phyloP scores from a whole-genome alignment of 768 basidiomycete species.

The Serpula lacrymans region DNA sequence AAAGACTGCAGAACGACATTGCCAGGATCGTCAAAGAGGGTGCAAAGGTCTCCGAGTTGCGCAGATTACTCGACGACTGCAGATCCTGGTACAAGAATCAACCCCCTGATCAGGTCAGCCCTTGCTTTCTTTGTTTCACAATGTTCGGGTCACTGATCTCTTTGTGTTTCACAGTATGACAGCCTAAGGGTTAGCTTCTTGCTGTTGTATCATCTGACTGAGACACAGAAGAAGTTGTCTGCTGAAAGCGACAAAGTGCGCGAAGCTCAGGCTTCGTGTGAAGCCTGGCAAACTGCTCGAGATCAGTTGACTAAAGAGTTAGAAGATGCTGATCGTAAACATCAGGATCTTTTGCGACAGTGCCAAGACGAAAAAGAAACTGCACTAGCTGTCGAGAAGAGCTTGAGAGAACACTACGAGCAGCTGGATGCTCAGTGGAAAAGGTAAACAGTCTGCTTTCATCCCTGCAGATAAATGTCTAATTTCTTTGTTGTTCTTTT shows the following conservation, averaged over 20 bases:
- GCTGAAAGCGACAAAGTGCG: slow-evolving; percentile 29
- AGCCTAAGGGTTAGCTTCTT: slow-evolving; percentile 49
- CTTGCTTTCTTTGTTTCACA: slow-evolving; percentile 11
- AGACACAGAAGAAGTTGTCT: slow-evolving; percentile 41
- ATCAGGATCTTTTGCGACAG: slow-evolving; percentile 37
- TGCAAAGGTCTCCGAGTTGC: slow-evolving; percentile 46
- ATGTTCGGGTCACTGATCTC: slow-evolving; percentile 1
- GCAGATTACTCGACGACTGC: slow-evolving; percentile 49
- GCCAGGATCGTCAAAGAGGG: slow-evolving; percentile 54
- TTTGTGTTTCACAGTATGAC: slow-evolving; percentile 35
- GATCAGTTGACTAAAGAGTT: slow-evolving; percentile 28
- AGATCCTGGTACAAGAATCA: slow-evolving; percentile 44
- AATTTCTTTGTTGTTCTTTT: slow-evolving; percentile 8
- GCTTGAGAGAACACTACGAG: slow-evolving; percentile 49
- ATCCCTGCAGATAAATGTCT: slow-evolving; percentile 34
- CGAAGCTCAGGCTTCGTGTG: slow-evolving; percentile 28
- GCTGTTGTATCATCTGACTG: slow-evolving; percentile 49
- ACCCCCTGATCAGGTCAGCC: slow-evolving; percentile 46
- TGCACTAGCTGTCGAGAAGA: slow-evolving; percentile 48
- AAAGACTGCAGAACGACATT: slow-evolving; percentile 52
- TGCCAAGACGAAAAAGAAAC: slow-evolving; percentile 50
- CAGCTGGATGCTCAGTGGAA: slow-evolving; percentile 42
- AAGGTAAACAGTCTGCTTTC: slow-evolving; percentile 23
- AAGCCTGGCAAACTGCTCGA: slow-evolving; percentile 20
- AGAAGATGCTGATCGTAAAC: slow-evolving; percentile 37